Base-by-base conservation (phyloP, 2,329 filamentous ascomycete genomes). In the Saccharata proteae region DNA sequence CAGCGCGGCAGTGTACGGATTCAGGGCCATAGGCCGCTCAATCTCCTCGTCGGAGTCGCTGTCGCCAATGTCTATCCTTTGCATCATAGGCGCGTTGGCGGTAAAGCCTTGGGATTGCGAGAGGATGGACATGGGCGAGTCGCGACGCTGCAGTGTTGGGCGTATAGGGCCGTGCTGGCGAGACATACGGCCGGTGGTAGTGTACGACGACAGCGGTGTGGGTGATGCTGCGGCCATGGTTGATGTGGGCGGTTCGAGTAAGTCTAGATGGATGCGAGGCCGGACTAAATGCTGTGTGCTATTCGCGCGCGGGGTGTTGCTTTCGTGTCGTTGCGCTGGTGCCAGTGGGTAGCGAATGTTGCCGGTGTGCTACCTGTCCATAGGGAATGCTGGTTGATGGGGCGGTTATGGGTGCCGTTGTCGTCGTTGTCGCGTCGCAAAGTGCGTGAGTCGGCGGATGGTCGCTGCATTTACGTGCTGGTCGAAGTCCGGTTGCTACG, bases 1-100 rank as follows among this genome's bases (percentile, higher is more conserved):
- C 11, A 94, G 65, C 13, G 84, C 86, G 51, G 90, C 88, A 29
- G 88, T 93, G 43, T 90, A 72, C 46, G 86, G 85, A 52, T 85
- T 94, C 52, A 94, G 80, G 61, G 90, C 92, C 73, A 90, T 84
- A 46, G 85, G 85, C 32, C 60, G 48, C 43, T 83, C 79, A 11
- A 81, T 82, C 57, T 94, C 88, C n/a, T n/a, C n/a, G 48, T 94
- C 88, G 57, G 94, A 88, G 15, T 86, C 93, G 63, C 83, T 93
- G 51, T 93, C 86, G 45, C 82, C 77, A 43, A 77, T 60, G 46
- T 61, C 51, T 40, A 66, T 62, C 41, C 58, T 59, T 43, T 63
- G 60, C 47, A 63, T 54, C 53, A 58, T 58, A 12, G 56, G 56
- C 40, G 54, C 59, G 38, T 63, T 49, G 16, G 60, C 52, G 14